Conservation (phyloP, 2,329 filamentous ascomycete species). For the Pyrenophora teres region DNA sequence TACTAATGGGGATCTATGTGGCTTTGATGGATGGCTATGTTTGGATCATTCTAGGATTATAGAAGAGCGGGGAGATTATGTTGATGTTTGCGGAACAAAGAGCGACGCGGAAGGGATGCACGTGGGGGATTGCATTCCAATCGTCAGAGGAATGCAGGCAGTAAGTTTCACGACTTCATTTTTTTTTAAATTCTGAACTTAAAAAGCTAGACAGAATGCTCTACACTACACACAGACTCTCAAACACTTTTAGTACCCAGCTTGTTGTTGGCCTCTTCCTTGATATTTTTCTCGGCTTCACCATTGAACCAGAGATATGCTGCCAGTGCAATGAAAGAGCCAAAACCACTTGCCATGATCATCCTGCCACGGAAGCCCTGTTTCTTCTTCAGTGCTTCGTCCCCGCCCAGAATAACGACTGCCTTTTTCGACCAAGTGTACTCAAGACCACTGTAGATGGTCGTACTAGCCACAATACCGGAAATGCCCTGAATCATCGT, state of each 20-base stretch:
- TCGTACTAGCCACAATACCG: constrained; percentile 85
- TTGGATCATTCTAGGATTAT: too few species aligned
- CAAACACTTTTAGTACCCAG: not conserved
- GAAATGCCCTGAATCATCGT: constrained; percentile 55
- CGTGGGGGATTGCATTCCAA: too few species aligned
- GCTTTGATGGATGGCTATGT: too few species aligned
- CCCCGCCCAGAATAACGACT: constrained; percentile 75
- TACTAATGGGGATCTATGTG: too few species aligned
- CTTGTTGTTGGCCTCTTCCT: constrained; percentile 10
- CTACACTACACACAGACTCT: not conserved
- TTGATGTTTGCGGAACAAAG: too few species aligned
- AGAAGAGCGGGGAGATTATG: too few species aligned
- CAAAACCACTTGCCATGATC: constrained; percentile 55
- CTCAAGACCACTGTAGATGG: constrained; percentile 89
- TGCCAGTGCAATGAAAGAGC: constrained; percentile 51
- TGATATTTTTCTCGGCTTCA: constrained; percentile 15
- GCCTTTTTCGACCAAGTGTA: constrained; percentile 91
- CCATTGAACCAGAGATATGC: constrained; percentile 35
- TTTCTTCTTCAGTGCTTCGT: constrained; percentile 54
- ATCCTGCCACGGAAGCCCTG: constrained; percentile 55
- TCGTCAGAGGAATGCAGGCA: too few species aligned
- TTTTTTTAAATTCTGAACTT: too few species aligned
- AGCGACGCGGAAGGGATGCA: too few species aligned
- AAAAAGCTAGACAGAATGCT: not conserved
- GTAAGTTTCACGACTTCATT: too few species aligned